Percentiles rank a stretch among this genome's conserved stretches.
Conservation (phyloP, 495 filamentous ascomycete species). For the Penicillium angulare region DNA sequence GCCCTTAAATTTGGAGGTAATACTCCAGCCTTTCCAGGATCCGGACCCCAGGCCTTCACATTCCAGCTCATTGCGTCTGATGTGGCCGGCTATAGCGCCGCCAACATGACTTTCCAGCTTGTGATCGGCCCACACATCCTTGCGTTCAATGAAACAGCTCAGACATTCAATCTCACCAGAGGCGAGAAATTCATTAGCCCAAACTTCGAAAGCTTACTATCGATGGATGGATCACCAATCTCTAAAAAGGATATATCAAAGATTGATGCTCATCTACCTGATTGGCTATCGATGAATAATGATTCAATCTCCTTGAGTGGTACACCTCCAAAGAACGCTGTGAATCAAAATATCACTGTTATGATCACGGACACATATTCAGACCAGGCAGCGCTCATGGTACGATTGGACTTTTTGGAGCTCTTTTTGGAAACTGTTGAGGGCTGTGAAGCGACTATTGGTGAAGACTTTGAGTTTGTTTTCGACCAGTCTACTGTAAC, state of each 20-base stretch:
- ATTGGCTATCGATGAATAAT: slow-evolving; percentile 70
- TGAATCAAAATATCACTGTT: slow-evolving; percentile 64
- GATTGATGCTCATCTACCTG: slow-evolving; percentile 53
- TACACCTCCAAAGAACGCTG: slow-evolving; percentile 53
- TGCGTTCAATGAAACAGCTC: slow-evolving; percentile 53
- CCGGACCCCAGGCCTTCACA: slow-evolving; percentile 68
- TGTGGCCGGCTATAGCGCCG: slow-evolving; percentile 70
- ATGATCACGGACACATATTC: slow-evolving; percentile 61
- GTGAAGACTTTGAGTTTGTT: slow-evolving; percentile 62
- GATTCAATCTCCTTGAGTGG: slow-evolving; percentile 63
- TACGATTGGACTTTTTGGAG: slow-evolving; percentile 55
- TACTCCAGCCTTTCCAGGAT: slow-evolving; percentile 63
- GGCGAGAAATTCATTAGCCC: slow-evolving; percentile 56
- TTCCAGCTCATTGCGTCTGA: slow-evolving; percentile 79
- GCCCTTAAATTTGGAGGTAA: slow-evolving; percentile 71
- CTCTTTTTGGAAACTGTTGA: slow-evolving; percentile 45
- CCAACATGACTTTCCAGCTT: slow-evolving; percentile 64
- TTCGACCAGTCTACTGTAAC: slow-evolving; percentile 56
- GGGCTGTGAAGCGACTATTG: slow-evolving; percentile 55
- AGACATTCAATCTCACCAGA: slow-evolving; percentile 58
- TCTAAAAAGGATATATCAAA: slow-evolving; percentile 43
- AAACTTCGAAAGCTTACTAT: slow-evolving; percentile 51
- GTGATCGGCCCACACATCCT: slow-evolving; percentile 68
- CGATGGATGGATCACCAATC: slow-evolving; percentile 59
- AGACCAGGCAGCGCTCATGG: slow-evolving; percentile 61